Percentiles rank a stretch among this genome's conserved stretches.
Evolutionary conservation across 208 protist genomes (phyloP).

Genomic region (Leptomonas seymouri): DNA sequence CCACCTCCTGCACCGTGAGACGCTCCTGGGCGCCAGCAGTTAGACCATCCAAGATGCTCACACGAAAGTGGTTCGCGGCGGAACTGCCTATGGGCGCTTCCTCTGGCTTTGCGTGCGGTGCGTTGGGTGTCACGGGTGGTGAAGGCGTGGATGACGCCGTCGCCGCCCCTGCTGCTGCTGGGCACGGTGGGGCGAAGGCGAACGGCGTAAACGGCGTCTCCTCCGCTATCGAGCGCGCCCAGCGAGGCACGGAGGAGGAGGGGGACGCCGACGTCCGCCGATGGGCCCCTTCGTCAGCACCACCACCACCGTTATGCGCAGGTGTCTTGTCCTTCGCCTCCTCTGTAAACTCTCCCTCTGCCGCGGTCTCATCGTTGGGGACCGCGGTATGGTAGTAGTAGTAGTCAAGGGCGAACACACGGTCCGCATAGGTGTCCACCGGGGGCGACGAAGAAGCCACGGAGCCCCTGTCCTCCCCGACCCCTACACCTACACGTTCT

Average conservation of each 20-base stretch:
- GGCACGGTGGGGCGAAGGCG: not conserved
- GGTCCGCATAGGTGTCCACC: not conserved
- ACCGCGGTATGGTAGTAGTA: conserved; percentile 25
- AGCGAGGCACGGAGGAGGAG: conserved; percentile 23
- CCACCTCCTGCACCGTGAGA: conserved; percentile 19
- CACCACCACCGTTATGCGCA: not conserved
- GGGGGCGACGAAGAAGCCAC: not conserved
- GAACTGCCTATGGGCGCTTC: not conserved
- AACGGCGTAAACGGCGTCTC: conserved; percentile 37
- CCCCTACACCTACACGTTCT: not conserved
- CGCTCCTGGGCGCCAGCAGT: not conserved
- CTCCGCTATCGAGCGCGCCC: conserved; percentile 22
- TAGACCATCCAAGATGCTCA: not conserved
- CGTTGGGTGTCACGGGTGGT: not conserved
- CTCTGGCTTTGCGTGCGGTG: not conserved
- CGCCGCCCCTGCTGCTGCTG: not conserved
- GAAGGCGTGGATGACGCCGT: not conserved
- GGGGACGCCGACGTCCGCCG: not conserved
- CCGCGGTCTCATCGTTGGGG: not conserved
- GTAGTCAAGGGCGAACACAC: conserved; percentile 24
- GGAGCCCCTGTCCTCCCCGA: not conserved
- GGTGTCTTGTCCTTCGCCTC: not conserved
- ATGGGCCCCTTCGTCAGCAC: not conserved
- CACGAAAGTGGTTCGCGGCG: not conserved
- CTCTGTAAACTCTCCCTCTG: not conserved